Base-by-base conservation (phyloP, 1,284 basidiomycete genomes). In the Phellopilus nigrolimitatus region DNA sequence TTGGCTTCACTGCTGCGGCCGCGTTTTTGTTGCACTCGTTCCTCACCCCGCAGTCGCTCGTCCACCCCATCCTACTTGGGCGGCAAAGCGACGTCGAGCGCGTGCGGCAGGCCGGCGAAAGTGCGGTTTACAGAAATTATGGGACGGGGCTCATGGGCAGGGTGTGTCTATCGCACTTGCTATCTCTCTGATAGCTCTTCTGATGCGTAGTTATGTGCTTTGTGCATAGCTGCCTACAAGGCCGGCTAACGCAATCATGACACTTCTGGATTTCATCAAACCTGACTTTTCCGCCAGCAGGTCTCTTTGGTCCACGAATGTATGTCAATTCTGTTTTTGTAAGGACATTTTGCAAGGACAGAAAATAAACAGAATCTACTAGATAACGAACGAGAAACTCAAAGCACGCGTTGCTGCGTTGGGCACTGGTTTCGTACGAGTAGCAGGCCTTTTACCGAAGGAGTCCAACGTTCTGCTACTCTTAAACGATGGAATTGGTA, bases 61-160 rank as follows among this genome's bases (percentile, higher is more conserved):
- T 89, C 0, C 89, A 91, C 60, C 88, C 88, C 9, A 87, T 91
- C 58, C 73, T 91, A 7, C 76, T 91, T 2, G 88, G 88, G 10
- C 71, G 88, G 40, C 88, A 91, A 70, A 88, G 87, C 59, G 88
- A 91, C 67, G 83, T 82, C 24, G 82, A 80, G n/a, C 77, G 85
- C 38, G 87, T 89, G 6, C 71, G 88, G 46, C 81, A 88, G 57
- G 75, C 82, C 5, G 71, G 75, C 24, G 86, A 91, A 66, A 89
- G 86, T 60, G 83, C 88, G 1, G 71, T 88, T 5, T 89, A 89
- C 64, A 79, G 88, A 61, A 90, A 90, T 69, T 91, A 91, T 72
- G 76, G 81, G 8, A 89, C 86, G 21, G 87, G 87, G 4, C 71
- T 87, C 53, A 76, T 86, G 75, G 85, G 83, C 53, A 76, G 85